These are phyloP conservation scores for Teratosphaeria pseudoeucalypti DNA, from an alignment of 2,329 filamentous ascomycete genomes.

Conservation along the genomic window DNA sequence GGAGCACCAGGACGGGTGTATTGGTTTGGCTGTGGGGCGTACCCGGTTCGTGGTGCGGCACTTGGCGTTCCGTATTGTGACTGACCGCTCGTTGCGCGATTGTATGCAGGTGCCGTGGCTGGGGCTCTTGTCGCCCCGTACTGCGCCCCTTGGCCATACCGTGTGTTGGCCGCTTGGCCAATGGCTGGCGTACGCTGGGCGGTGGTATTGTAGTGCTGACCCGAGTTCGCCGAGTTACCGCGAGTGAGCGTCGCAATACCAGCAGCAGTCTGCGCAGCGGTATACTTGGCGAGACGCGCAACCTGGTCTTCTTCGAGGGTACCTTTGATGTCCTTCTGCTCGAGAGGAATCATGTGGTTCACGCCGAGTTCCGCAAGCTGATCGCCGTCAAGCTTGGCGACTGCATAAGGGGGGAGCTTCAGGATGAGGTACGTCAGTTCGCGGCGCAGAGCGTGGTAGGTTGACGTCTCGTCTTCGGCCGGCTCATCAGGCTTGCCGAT, in stretches of 20 bases:
- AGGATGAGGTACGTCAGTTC: constrained; percentile 66
- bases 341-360: constrained; percentile 65
- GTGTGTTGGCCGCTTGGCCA: constrained; percentile 24
- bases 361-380: constrained; percentile 75
- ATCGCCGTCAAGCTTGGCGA: constrained; percentile 77
- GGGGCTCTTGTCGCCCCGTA: constrained; percentile 16
- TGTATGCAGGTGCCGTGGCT: constrained; percentile 15
- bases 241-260: constrained; percentile 21
- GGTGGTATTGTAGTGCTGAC: constrained; percentile 24
- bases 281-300: constrained; percentile 31
- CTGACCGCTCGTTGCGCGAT: constrained; percentile 19
- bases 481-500: constrained; percentile 55
- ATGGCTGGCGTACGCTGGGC: constrained; percentile 25
- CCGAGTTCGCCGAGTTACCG: constrained; percentile 17
- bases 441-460: constrained; percentile 64
- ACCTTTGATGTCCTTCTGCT: constrained; percentile 63
- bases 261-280: constrained; percentile 23
- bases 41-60: constrained; percentile 11
- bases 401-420: constrained; percentile 69
- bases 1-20: constrained; percentile 17
- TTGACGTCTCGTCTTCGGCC: constrained; percentile 45
- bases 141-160: constrained; percentile 20
- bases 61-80: constrained; percentile 18
- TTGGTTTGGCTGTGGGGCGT: constrained; percentile 16
- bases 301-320: constrained; percentile 74